A percentile compares a stretch with the other conserved stretches of the same genome.
Conservation (phyloP, 2,329 filamentous ascomycete genomes). For the Ciborinia camelliae region DNA sequence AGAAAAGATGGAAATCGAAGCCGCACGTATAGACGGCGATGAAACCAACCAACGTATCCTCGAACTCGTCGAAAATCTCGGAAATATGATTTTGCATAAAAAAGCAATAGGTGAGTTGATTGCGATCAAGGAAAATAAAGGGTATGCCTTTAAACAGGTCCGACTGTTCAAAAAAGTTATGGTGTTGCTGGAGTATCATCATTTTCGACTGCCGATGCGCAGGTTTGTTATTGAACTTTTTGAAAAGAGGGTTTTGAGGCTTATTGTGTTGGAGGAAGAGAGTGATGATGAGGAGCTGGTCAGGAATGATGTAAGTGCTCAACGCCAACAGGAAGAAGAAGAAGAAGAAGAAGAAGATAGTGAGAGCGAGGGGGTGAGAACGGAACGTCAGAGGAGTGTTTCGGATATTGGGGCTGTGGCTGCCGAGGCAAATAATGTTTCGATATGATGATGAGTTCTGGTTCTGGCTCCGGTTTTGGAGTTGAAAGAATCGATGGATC, state of each 20-base stretch:
- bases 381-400: constrained; percentile 15
- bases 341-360: constrained; percentile 60
- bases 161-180: constrained; percentile 82
- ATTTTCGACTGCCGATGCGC: constrained; percentile 81
- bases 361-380: constrained; percentile 10
- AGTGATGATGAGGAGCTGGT: constrained; percentile 41
- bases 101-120: constrained; percentile 78
- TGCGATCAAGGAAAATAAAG: constrained; percentile 73
- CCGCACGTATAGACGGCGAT: constrained; percentile 54
- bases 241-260: constrained; percentile 81
- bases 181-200: constrained; percentile 79
- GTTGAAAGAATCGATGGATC: background rate
- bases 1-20: constrained; percentile 45
- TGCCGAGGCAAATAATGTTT: background rate
- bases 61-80: constrained; percentile 80
- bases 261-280: constrained; percentile 73
- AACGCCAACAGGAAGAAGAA: too few species aligned
- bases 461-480: too few species aligned
- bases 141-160: constrained; percentile 70
- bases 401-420: constrained; percentile 5
- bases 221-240: constrained; percentile 93
- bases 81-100: constrained; percentile 90
- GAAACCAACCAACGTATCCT: constrained; percentile 70
- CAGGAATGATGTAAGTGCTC: constrained; percentile 45
- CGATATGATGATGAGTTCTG: constrained; percentile 3